phyloP scores from a whole-genome alignment of 371 early-diverging fungal species.

The Mortierella polycephala region DNA sequence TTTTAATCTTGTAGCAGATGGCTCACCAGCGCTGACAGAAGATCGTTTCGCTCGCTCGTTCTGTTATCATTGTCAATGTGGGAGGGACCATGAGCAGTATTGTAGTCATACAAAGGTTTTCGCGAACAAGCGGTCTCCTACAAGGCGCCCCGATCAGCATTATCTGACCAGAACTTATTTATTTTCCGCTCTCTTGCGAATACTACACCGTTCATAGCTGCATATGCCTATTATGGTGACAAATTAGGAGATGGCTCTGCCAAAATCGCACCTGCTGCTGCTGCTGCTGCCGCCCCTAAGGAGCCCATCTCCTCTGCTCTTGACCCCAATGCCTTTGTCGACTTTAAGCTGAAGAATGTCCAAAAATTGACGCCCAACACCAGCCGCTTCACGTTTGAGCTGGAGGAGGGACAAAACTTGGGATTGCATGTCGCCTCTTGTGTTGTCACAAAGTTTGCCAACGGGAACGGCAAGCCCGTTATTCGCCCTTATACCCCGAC shows the following conservation, averaged over 20 bases:
- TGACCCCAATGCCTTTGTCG: slow-evolving; percentile 70
- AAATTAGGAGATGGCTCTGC: slow-evolving; percentile 20
- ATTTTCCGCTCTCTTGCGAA: not conserved
- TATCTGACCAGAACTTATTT: not conserved
- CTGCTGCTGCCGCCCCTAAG: slow-evolving; percentile 38
- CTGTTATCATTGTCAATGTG: too few species aligned
- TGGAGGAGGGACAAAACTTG: slow-evolving; percentile 74
- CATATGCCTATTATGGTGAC: slow-evolving; percentile 42
- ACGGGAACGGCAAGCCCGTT: slow-evolving; percentile 72
- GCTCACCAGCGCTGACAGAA: too few species aligned
- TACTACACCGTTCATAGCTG: slow-evolving; percentile 16
- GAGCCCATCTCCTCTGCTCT: slow-evolving; percentile 61
- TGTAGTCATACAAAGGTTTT: too few species aligned
- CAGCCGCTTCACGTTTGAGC: slow-evolving; percentile 80
- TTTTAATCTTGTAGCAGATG: not conserved
- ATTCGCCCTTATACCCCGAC: slow-evolving; percentile 95
- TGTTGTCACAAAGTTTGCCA: slow-evolving; percentile 78
- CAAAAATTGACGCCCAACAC: slow-evolving; percentile 82
- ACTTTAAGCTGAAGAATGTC: slow-evolving; percentile 76
- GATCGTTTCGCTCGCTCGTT: too few species aligned
- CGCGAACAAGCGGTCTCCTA: too few species aligned
- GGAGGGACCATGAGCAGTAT: too few species aligned
- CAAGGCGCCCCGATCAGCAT: not conserved
- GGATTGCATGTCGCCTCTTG: slow-evolving; percentile 85
- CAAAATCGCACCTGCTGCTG: slow-evolving; percentile 4